Evolutionary conservation across 331 rosid genomes (phyloP).

Genomic region (Prunus yedoensis): DNA sequence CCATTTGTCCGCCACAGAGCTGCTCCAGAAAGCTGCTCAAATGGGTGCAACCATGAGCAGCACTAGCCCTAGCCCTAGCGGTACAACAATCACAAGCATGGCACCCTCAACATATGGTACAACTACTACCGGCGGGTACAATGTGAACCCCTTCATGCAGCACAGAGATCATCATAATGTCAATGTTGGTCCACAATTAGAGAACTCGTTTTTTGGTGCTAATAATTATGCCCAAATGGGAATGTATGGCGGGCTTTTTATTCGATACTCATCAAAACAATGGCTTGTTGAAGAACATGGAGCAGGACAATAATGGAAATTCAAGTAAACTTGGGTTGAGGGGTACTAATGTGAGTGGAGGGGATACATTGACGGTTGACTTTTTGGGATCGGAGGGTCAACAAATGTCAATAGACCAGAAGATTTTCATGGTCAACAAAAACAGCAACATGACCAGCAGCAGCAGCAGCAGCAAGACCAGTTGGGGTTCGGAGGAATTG

Average conservation of each 20-base stretch:
- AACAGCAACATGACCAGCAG: constrained; percentile 14
- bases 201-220: constrained; percentile 19
- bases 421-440: constrained; percentile 42
- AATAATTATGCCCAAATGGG: constrained; percentile 34
- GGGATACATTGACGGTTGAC: constrained; percentile 66
- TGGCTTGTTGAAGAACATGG: constrained; percentile 48
- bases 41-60: no score
- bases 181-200: background rate
- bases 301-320: constrained; percentile 17
- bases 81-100: no score
- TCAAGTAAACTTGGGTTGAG: background rate
- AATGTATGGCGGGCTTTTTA: constrained; percentile 50
- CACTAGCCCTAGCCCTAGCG: no score
- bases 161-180: background rate
- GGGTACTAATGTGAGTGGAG: constrained; percentile 30
- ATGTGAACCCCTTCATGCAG: constrained; percentile 45
- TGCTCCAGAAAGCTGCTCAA: no score
- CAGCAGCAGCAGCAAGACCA: background rate
- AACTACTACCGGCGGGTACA: background rate
- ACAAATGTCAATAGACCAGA: constrained; percentile 20
- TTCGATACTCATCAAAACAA: constrained; percentile 37
- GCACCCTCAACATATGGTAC: constrained; percentile 52
- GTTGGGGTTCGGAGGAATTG: constrained; percentile 46
- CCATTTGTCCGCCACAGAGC: no score
- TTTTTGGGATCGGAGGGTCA: constrained; percentile 57